Base-by-base conservation (phyloP, 768 basidiomycete species). In the Boletus speciosus region DNA sequence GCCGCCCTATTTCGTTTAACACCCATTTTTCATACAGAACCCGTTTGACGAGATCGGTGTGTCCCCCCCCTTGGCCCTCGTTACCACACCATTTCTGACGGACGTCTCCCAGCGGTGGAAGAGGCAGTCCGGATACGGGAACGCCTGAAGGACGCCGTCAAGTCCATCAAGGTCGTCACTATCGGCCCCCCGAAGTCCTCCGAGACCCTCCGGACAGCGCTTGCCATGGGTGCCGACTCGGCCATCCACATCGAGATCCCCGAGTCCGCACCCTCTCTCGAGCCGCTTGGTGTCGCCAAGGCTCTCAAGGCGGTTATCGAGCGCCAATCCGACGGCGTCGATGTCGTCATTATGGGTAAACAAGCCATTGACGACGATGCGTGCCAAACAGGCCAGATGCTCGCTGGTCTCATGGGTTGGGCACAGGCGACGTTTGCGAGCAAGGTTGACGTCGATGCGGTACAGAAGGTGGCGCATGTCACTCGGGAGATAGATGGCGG, bases 1-100 rank as follows among this genome's bases (percentile, higher is more conserved):
- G 9, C 21, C 12, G 5, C 10, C 11, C 32, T 35, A 21, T 21
- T 57, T 34, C 19, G 9, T 56, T 32, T 25, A 39, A 55, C 45
- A 37, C 16, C 3, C 39, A 23, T 11, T n/a, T 41, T 12, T 10
- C 21, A 37, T 14, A 52, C 64, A 98, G 95, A 98, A 98, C 72
- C 96, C 97, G 0, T 98, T 98, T 65, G 96, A 98, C 69, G 97
- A 99, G 75, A 98, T 98, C 66, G 96, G 94, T 94, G 52, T n/a
- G 57, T 54, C 12, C 14, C 14, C 14, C 14, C 25, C 4, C 6
- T 37, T 25, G 42, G 14, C 14, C n/a, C 27, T 10, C 11, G 9
- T 1, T 12, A 10, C 19, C 35, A 6, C 15, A 4, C 47, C 6
- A 1, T 36, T 5, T 29, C 50, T 47, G n/a, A 57, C 47, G 9